Evolutionary conservation across 768 basidiomycete species (phyloP), one percentile per base, ranked within the genome.

Genomic region (Boletus subcaerulescens): DNA sequence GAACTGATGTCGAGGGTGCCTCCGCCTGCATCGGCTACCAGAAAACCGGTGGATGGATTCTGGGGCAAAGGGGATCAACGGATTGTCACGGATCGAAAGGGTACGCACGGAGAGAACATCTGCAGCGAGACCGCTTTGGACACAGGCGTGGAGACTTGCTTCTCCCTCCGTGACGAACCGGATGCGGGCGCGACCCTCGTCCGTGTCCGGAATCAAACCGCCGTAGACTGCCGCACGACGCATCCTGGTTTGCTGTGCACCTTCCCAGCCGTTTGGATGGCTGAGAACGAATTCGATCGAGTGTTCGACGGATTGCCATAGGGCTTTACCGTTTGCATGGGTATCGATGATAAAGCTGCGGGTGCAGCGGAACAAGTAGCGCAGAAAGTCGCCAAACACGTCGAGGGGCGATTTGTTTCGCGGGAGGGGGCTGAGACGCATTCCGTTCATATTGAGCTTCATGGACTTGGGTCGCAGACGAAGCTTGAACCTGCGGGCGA

Each of bases 241-340:
- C 85, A 91, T 89, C 69, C 83, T 85, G 31, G 85, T 83, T 61
- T 90, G 87, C 10, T 87, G 81, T 18, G 80, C 86, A 18, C 81
- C 81, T 63, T 91, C 89, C 89, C 89, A 91, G 6, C 89, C 89
- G 60, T 90, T 91, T 14, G 89, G 89, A 67, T 91, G 89, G 39
- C 85, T 85, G 36, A 90, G 73, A 4, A 91, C 87, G 57, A 91
- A 82, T 63, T 91, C 85, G 44, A 88, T 79, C 63, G 85, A 78
- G 43, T 78, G 65, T 64, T 89, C 87, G 26, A 90, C 82, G 4
- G 83, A 77, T n/a, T 79, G 80, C 86, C 88, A 90, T 1, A 91
- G 70, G 20, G 78, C 73, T 20, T 73, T 72, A 0, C 89, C 89
- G 56, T 86, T 86, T n/a, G 87, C 89, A 62, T 91, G 87, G n/a